Evolutionary conservation across 495 filamentous ascomycete species (phyloP), one percentile per base, ranked within the genome.

Genomic region (Aspergillus nanangensis): DNA sequence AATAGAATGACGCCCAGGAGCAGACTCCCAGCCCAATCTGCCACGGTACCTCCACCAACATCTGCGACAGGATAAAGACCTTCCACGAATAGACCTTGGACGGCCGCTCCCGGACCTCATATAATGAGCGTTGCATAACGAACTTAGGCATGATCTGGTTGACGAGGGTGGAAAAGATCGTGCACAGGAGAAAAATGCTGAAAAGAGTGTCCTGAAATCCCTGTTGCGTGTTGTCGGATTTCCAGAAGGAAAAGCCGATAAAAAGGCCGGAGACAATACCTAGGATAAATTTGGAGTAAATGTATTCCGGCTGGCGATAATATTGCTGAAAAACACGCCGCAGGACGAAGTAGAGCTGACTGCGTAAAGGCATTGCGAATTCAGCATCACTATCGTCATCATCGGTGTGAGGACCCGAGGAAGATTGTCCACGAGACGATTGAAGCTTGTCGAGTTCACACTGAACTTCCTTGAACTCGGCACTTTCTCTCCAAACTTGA

Each of bases 221-320:
- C 58, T 91, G 86, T 9, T 80, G 68, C 1, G 77, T 74, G 57
- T 79, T 84, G 46, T 78, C 67, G 0, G 86, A 67, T 31, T 80
- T 76, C 74, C 75, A 90, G 71, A 96, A 94, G 32, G 87, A 87
- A 67, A 96, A 91, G 13, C 87, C 88, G 57, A 91, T 89, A 70
- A 95, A 93, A 8, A 94, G 70, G 4, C 75, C 62, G 7, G 55
- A 60, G 0, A 55, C 31, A 31, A 65, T 67, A 32, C 78, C 76
- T 0, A 87, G 63, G 22, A 77, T 63, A 40, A 77, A 65, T 50
- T 71, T 70, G 29, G 66, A 62, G 19, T 67, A 65, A 21, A 80
- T 61, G 47, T 81, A 82, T 22, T 66, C 64, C 0, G 78, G 76
- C 14, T 67, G 71, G 13, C 78, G 68, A 66, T 66, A 81, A 50